These are phyloP conservation scores for Kuraishia borneana DNA, from an alignment of 805 yeast species.

Conservation along the genomic window DNA sequence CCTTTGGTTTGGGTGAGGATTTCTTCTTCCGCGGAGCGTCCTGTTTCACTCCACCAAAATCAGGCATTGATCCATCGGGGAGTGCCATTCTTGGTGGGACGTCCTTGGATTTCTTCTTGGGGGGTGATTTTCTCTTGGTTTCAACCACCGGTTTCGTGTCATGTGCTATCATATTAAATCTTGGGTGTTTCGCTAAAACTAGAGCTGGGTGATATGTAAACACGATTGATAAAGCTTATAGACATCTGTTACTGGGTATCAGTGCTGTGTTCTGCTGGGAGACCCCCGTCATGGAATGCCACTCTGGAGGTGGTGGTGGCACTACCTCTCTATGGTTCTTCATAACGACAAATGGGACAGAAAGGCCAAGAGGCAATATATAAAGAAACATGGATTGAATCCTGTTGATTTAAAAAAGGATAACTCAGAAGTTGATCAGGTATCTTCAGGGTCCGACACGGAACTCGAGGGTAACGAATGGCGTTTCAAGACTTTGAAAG, in stretches of 20 bases:
- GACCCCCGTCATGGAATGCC: not conserved
- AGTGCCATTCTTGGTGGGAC: constrained; percentile 1
- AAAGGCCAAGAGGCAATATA: constrained; percentile 28
- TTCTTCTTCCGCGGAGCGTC: not conserved
- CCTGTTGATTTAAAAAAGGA: constrained; percentile 9
- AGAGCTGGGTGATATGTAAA: too few species aligned
- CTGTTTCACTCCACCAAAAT: constrained; percentile 1
- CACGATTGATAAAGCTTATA: too few species aligned
- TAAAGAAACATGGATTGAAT: constrained; percentile 28
- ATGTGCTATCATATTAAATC: not conserved
- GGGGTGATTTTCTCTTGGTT: not conserved
- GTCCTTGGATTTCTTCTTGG: not conserved
- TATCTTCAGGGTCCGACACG: constrained; percentile 4
- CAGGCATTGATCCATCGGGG: constrained; percentile 2
- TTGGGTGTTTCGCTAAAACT: too few species aligned
- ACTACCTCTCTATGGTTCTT: constrained; percentile 26
- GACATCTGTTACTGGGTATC: too few species aligned
- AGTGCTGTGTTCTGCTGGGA: too few species aligned
- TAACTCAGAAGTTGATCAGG: constrained; percentile 4
- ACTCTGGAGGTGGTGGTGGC: not conserved
- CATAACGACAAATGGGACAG: constrained; percentile 44
- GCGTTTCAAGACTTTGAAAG: not conserved
- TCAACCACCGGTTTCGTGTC: not conserved
- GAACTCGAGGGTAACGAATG: constrained; percentile 1
- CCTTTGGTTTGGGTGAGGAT: not conserved